Conservation (phyloP, 192 early-diverging fungal genomes). For the Backusella morwellensis region DNA sequence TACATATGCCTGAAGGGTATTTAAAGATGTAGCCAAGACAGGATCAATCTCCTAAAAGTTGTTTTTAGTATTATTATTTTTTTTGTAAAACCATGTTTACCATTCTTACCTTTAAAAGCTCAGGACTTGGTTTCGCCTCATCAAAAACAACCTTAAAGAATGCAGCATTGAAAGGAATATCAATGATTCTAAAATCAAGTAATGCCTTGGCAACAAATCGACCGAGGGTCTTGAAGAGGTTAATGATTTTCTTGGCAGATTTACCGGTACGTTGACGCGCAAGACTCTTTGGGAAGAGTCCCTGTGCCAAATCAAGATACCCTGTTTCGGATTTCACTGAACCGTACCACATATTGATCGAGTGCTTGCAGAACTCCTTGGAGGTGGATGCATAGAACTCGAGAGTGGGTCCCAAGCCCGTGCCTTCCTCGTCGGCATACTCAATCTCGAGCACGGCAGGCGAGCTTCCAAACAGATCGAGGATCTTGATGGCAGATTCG, state of each 20-base stretch:
- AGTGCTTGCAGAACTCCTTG: slow-evolving; percentile 63
- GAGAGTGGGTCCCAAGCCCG: slow-evolving; percentile 86
- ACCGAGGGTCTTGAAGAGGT: slow-evolving; percentile 73
- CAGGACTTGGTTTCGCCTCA: slow-evolving; percentile 13
- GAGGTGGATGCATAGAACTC: slow-evolving; percentile 90
- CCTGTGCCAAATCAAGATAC: slow-evolving; percentile 47
- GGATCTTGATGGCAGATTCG: slow-evolving; percentile 82
- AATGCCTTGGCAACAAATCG: slow-evolving; percentile 88
- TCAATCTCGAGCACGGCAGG: slow-evolving; percentile 86
- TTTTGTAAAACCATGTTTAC: not conserved
- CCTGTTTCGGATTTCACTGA: slow-evolving; percentile 28
- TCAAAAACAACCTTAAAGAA: slow-evolving; percentile 75
- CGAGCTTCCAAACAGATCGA: slow-evolving; percentile 73
- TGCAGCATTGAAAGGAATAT: slow-evolving; percentile 72
- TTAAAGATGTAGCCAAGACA: slow-evolving; percentile 62
- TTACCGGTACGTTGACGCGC: slow-evolving; percentile 4
- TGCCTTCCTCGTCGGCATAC: slow-evolving; percentile 91
- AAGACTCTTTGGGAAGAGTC: slow-evolving; percentile 56
- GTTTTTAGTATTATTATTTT: not conserved
- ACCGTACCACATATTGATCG: slow-evolving; percentile 69
- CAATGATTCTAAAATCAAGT: slow-evolving; percentile 82
- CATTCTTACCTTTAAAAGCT: slow-evolving; percentile 19
- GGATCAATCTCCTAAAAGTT: slow-evolving; percentile 60
- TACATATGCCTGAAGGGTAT: slow-evolving; percentile 64
- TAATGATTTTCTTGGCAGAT: slow-evolving; percentile 45